phyloP scores from a whole-genome alignment of 2,329 filamentous ascomycete species.

The Epichloe baconii region DNA sequence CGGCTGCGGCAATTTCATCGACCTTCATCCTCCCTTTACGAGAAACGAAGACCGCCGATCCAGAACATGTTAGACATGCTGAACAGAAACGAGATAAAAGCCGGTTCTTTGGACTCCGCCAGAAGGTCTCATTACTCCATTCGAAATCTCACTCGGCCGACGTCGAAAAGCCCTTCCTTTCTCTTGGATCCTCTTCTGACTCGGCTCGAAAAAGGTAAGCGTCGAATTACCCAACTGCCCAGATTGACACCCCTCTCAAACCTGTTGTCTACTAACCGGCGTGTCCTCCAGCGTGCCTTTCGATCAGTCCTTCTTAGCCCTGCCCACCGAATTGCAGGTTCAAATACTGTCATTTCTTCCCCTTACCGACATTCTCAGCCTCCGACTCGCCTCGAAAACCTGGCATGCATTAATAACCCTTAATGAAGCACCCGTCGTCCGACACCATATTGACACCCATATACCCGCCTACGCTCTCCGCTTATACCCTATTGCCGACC shows the following conservation, averaged over 20 bases:
- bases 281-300: conserved; percentile 28
- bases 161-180: conserved; percentile 4
- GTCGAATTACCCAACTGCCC: background rate
- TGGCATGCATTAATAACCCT: conserved; percentile 47
- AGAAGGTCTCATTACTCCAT: conserved; percentile 24
- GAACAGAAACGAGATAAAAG: conserved; percentile 29
- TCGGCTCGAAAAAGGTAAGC: conserved; percentile 20
- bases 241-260: too few species aligned
- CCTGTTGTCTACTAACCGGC: conserved; percentile 8
- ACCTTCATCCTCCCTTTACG: conserved; percentile 39
- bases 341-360: conserved; percentile 48
- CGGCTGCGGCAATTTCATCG: conserved; percentile 17
- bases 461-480: conserved; percentile 47
- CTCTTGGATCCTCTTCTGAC: conserved; percentile 12
- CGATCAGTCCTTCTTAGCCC: conserved; percentile 41
- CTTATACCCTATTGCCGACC: conserved; percentile 41
- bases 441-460: conserved; percentile 45
- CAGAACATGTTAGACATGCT: conserved; percentile 15
- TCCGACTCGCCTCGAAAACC: conserved; percentile 43
- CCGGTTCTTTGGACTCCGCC: conserved; percentile 28
- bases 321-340: conserved; percentile 50
- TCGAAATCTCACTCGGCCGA: conserved; percentile 18
- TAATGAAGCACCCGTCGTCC: conserved; percentile 48
- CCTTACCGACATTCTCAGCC: conserved; percentile 45
- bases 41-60: conserved; percentile 22